These are phyloP conservation scores for Pseudozyma flocculosa DNA, from an alignment of 1,284 basidiomycete genomes.

Conservation along the genomic window DNA sequence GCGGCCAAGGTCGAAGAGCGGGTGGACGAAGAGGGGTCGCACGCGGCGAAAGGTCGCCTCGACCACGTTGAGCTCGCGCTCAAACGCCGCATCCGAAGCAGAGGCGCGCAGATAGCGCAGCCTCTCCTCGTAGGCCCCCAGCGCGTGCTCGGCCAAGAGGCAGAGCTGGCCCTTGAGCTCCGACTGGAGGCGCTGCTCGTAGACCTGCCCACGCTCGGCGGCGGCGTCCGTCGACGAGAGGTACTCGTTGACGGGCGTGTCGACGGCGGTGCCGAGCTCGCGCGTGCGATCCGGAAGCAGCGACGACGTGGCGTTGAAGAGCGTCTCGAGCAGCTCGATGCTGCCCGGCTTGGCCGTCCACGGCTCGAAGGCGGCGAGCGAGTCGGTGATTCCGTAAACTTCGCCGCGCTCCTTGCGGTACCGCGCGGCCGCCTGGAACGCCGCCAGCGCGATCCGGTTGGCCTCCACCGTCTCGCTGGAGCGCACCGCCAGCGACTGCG, in stretches of 20 bases:
- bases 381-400: slow-evolving; percentile 71
- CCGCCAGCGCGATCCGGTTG: slow-evolving; percentile 70
- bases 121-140: slow-evolving; percentile 59
- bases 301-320: slow-evolving; percentile 70
- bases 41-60: slow-evolving; percentile 69
- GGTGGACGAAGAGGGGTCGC: slow-evolving; percentile 73
- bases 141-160: slow-evolving; percentile 63
- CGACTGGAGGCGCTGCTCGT: slow-evolving; percentile 45
- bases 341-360: slow-evolving; percentile 77
- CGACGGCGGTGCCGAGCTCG: slow-evolving; percentile 61
- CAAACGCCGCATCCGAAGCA: slow-evolving; percentile 9
- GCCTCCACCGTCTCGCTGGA: slow-evolving; percentile 62
- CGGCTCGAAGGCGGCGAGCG: slow-evolving; percentile 67
- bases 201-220: slow-evolving; percentile 48
- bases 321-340: slow-evolving; percentile 70
- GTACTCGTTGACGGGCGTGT: slow-evolving; percentile 50
- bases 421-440: slow-evolving; percentile 71
- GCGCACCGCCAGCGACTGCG: slow-evolving; percentile 11
- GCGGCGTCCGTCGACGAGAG: slow-evolving; percentile 27
- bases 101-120: slow-evolving; percentile 53
- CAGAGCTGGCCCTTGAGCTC: slow-evolving; percentile 68
- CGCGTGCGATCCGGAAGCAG: slow-evolving; percentile 62
- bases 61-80: slow-evolving; percentile 65
- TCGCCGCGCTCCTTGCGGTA: slow-evolving; percentile 72
- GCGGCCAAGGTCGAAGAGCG: slow-evolving; percentile 71